A percentile compares a stretch with the other conserved stretches of the same genome.
Evolutionary conservation across 2,329 filamentous ascomycete genomes (phyloP).

Genomic region (Biscogniauxia mediterranea): DNA sequence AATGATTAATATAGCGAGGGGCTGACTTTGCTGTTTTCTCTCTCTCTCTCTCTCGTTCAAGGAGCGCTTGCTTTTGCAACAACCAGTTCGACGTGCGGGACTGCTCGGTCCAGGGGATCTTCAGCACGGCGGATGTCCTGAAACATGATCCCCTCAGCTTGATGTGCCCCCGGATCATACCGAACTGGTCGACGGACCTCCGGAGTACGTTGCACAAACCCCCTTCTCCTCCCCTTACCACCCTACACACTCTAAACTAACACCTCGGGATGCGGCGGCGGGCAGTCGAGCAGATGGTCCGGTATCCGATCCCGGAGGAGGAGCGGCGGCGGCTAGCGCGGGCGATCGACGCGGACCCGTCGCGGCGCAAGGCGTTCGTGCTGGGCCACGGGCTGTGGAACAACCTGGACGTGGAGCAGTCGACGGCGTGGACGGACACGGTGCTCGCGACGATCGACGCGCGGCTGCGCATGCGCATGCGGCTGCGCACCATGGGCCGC

Average conservation of each 20-base stretch:
- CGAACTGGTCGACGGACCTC: constrained; percentile 26
- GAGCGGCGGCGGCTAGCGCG: constrained; percentile 39
- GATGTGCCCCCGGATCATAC: constrained; percentile 37
- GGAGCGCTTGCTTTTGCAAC: constrained; percentile 46
- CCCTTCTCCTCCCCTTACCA: too few species aligned
- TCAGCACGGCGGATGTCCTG: constrained; percentile 44
- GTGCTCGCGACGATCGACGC: constrained; percentile 33
- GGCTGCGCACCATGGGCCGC: constrained; percentile 6
- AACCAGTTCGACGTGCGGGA: constrained; percentile 47
- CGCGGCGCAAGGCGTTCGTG: constrained; percentile 40
- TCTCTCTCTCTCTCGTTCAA: constrained; percentile 11
- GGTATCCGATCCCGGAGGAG: constrained; percentile 39
- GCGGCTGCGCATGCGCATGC: constrained; percentile 18
- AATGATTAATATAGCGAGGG: too few species aligned
- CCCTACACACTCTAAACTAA: constrained; percentile 9
- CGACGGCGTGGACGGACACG: constrained; percentile 40
- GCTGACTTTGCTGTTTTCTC: too few species aligned
- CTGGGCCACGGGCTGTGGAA: constrained; percentile 49
- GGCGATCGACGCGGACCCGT: constrained; percentile 32
- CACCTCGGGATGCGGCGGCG: constrained; percentile 7
- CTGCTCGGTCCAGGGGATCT: constrained; percentile 50
- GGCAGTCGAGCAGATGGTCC: constrained; percentile 43
- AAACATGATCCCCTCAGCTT: constrained; percentile 41
- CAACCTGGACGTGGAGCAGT: constrained; percentile 41
- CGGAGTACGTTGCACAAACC: constrained; percentile 20